Evolutionary conservation across 495 filamentous ascomycete species (phyloP).

Genomic region (Pyrenula massariospora): DNA sequence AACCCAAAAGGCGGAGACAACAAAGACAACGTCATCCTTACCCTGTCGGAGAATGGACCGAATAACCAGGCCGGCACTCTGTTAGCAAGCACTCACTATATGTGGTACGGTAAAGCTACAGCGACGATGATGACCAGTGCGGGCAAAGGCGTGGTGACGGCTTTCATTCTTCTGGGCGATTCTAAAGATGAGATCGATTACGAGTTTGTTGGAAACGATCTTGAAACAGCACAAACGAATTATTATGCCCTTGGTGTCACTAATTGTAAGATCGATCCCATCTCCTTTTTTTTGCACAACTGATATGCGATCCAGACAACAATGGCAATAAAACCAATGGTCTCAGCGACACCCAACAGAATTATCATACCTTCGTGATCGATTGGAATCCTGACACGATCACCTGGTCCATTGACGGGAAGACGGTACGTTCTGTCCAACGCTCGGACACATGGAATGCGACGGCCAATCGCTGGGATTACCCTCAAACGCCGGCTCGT

Average conservation of each 20-base stretch:
- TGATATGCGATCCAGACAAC: conserved; percentile 39
- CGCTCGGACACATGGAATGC: conserved; percentile 73
- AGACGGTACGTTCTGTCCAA: conserved; percentile 59
- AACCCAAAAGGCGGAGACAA: conserved; percentile 18
- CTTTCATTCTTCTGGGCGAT: conserved; percentile 88
- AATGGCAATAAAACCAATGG: conserved; percentile 61
- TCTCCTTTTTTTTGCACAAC: conserved; percentile 4
- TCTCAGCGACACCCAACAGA: conserved; percentile 54
- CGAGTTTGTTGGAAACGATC: conserved; percentile 79
- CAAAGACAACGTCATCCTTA: conserved; percentile 56
- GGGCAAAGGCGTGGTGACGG: conserved; percentile 80
- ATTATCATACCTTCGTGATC: conserved; percentile 86
- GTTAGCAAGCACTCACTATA: conserved; percentile 73
- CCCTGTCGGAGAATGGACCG: conserved; percentile 50
- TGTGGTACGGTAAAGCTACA: conserved; percentile 94
- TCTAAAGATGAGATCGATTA: conserved; percentile 98
- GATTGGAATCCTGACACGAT: conserved; percentile 81
- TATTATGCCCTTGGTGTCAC: conserved; percentile 94
- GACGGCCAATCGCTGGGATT: conserved; percentile 72
- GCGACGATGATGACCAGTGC: conserved; percentile 77
- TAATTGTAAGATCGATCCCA: conserved; percentile 53
- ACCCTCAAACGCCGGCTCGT: conserved; percentile 86
- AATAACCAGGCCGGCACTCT: conserved; percentile 74
- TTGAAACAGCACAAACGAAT: conserved; percentile 76
- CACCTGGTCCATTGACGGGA: conserved; percentile 76